Percentiles rank a stretch among this genome's conserved stretches.
Conservation (phyloP, 371 early-diverging fungal genomes). For the Scutellospora calospora region DNA sequence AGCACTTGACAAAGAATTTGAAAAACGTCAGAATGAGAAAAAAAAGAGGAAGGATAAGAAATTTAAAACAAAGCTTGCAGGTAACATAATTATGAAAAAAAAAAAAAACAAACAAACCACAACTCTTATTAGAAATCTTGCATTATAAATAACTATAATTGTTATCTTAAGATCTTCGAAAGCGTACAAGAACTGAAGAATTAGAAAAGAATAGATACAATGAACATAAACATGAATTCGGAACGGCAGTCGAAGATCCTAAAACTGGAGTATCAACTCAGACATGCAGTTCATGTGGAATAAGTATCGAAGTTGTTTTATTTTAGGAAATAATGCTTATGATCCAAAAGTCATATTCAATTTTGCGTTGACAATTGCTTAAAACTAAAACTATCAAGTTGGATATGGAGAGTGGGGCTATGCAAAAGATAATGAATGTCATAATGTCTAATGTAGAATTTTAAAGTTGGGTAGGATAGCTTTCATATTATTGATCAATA, state of each 20-base stretch:
- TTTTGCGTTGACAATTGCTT: too few species aligned
- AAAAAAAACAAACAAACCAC: too few species aligned
- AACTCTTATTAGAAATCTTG: background rate
- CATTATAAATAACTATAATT: constrained; percentile 8
- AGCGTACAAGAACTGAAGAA: constrained; percentile 78
- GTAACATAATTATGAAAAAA: constrained; percentile 46
- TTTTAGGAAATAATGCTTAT: constrained; percentile 51
- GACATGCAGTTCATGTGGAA: constrained; percentile 71
- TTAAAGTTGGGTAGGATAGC: too few species aligned
- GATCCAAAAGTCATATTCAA: too few species aligned
- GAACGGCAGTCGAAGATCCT: constrained; percentile 53
- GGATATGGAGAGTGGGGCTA: too few species aligned
- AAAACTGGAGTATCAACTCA: constrained; percentile 58
- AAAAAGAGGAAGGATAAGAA: constrained; percentile 83
- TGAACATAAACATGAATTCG: constrained; percentile 79
- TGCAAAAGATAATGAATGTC: too few species aligned
- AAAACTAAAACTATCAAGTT: too few species aligned
- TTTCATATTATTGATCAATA: too few species aligned
- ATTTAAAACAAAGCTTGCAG: constrained; percentile 79
- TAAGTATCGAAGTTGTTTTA: constrained; percentile 72
- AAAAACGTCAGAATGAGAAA: constrained; percentile 83
- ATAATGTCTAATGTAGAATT: too few species aligned
- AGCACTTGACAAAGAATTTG: constrained; percentile 90
- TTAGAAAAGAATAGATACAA: constrained; percentile 68
- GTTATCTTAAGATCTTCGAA: constrained; percentile 67